Evolutionary conservation across 169 alveolate genomes (phyloP).

Genomic region (Ichthyophthirius multifiliis): DNA sequence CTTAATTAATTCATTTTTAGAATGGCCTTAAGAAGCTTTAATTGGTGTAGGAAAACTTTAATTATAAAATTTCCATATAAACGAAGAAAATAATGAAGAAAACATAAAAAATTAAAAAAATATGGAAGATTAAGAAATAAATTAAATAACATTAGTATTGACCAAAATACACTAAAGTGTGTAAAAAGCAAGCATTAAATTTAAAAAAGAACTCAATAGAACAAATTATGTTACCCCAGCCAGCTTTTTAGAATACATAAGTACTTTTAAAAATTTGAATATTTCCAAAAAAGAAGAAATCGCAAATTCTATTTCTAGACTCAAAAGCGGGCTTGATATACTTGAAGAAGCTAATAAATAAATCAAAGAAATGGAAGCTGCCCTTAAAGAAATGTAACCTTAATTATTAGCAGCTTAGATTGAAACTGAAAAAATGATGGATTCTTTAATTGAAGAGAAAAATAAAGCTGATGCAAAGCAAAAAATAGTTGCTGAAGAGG

Average conservation of each 20-base stretch:
- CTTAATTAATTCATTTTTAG: constrained; percentile 34
- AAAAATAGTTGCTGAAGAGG: constrained; percentile 76
- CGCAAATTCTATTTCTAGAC: constrained; percentile 65
- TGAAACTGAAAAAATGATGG: constrained; percentile 91
- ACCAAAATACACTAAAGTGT: constrained; percentile 90
- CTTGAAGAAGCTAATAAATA: constrained; percentile 74
- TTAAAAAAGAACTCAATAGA: constrained; percentile 74
- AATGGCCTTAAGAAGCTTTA: constrained; percentile 89
- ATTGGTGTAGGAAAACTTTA: constrained; percentile 89
- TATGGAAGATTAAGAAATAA: no score
- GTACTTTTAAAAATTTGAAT: constrained; percentile 68
- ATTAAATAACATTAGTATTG: constrained; percentile 79
- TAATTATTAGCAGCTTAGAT: constrained; percentile 88
- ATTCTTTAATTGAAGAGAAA: constrained; percentile 84
- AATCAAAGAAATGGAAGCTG: constrained; percentile 66
- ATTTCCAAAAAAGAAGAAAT: constrained; percentile 72
- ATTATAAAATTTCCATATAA: constrained; percentile 73
- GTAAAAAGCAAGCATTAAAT: constrained; percentile 79
- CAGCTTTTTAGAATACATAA: constrained; percentile 72
- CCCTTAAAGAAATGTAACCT: constrained; percentile 88
- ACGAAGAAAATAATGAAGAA: constrained; percentile 85
- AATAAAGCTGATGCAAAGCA: constrained; percentile 88
- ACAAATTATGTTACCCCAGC: constrained; percentile 85
- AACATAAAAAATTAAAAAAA: constrained; percentile 57
- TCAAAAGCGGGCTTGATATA: constrained; percentile 76